Base-by-base conservation (phyloP, 139 green algal species). In the Yamagishiella unicocca region DNA sequence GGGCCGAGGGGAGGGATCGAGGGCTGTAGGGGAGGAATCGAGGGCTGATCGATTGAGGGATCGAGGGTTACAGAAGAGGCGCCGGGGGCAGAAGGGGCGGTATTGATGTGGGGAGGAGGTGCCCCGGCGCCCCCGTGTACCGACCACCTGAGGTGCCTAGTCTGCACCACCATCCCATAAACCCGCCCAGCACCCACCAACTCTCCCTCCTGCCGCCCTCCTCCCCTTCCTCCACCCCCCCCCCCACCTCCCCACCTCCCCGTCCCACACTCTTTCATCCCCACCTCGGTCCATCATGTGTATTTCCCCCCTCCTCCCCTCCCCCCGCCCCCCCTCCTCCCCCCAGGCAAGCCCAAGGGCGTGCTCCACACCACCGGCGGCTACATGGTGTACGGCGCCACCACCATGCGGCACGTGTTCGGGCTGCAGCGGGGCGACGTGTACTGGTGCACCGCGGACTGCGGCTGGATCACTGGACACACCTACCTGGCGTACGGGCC, bases 391-490 rank as follows among this genome's bases (percentile, higher is more conserved):
- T 93, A 92, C 81, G 79, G 87, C 38, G 92, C 88, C 35, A 91
- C 92, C 55, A 98, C 95, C 55, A 94, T 93, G 91, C 97, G 97
- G 90, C 96, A 97, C 85, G 90, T 97, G 24, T 97, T 98, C 82
- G 94, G 97, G 85, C 85, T 97, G 85, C 90, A 96, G 45, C 88
- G 84, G 1, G 95, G 93, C 0, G 97, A 99, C 89, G 90, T 99
- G 6, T 99, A 96, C 92, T 99, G 96, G 97, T 99, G 96, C 91
- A 98, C 96, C 2, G 97, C 97, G 24, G 97, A 99, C 92, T 99
- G 97, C 90, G 98, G 98, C 35, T 99, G 98, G 98, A 99, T 99
- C 92, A 99, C 98, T 1, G 66, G 95, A 2, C 95, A 98, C 94
- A 94, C 93, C 5, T 98, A 97, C 92, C 88, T 98, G 6, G 93